Percentiles rank a stretch among this genome's conserved stretches.
Evolutionary conservation across 495 filamentous ascomycete genomes (phyloP).

Genomic region (Aspergillus affinis): DNA sequence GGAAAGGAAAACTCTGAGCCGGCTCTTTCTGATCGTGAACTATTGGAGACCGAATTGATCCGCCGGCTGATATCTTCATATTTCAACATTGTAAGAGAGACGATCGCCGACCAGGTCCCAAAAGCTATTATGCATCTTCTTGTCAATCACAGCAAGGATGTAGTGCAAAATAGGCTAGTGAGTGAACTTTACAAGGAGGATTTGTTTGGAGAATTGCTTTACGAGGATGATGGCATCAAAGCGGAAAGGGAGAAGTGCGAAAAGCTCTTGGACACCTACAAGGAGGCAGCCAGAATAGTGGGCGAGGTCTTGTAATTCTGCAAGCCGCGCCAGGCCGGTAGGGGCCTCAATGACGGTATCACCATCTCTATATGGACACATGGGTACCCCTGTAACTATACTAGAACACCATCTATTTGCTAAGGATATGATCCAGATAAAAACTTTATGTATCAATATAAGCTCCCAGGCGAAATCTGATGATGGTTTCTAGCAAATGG

Average conservation of each 20-base stretch:
- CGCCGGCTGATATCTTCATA: slow-evolving; percentile 94
- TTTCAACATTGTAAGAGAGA: slow-evolving; percentile 97
- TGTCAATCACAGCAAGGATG: slow-evolving; percentile 97
- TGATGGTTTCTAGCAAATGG: too few relatives aligned
- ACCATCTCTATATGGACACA: neutral
- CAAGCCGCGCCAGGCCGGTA: neutral
- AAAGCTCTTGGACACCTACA: slow-evolving; percentile 88
- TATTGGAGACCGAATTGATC: slow-evolving; percentile 96
- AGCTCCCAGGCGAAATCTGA: too few relatives aligned
- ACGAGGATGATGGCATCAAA: slow-evolving; percentile 97
- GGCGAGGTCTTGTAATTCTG: slow-evolving; percentile 79
- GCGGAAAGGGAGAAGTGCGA: slow-evolving; percentile 98
- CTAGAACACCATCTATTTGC: neutral
- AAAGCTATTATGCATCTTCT: slow-evolving; percentile 99
- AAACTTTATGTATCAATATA: too few relatives aligned
- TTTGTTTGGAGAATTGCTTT: slow-evolving; percentile 89
- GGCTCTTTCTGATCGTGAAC: slow-evolving; percentile 89
- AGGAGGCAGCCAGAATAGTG: slow-evolving; percentile 95
- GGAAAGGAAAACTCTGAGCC: slow-evolving; percentile 59
- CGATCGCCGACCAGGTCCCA: slow-evolving; percentile 95
- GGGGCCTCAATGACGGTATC: neutral
- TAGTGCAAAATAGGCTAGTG: slow-evolving; percentile 93
- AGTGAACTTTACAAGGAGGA: slow-evolving; percentile 93
- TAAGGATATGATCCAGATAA: neutral
- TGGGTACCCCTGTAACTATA: neutral